Conservation (phyloP, 176 grass and related monocot species). For the Aegilops umbellulata region DNA sequence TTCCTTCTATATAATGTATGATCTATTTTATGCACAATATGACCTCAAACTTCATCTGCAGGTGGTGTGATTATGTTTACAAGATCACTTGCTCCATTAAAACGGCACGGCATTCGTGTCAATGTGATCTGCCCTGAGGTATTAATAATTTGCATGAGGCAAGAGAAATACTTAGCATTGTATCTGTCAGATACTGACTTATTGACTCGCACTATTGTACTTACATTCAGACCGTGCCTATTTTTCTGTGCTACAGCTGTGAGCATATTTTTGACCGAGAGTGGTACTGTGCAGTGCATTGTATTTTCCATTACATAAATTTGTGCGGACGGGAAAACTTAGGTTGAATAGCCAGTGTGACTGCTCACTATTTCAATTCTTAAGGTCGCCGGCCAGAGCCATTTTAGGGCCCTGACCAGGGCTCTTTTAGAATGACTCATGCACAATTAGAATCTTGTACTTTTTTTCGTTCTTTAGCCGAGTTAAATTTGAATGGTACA, state of each 20-base stretch:
- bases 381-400: not conserved
- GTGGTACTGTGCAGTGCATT: not conserved
- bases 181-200: not conserved
- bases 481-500: not conserved
- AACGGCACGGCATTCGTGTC: constrained; percentile 67
- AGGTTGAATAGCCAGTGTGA: not conserved
- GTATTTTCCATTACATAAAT: not conserved
- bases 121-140: constrained; percentile 89
- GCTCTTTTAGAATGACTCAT: not conserved
- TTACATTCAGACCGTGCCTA: not conserved
- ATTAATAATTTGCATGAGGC: constrained; percentile 11
- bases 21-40: not conserved
- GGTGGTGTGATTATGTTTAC: constrained; percentile 84
- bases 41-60: constrained; percentile 36
- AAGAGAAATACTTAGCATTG: not conserved
- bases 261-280: not conserved
- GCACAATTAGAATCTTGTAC: not conserved
- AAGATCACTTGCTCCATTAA: constrained; percentile 75
- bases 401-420: not conserved
- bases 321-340: not conserved
- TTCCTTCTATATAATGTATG: not conserved
- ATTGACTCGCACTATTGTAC: not conserved
- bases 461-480: not conserved
- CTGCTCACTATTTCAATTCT: constrained; percentile 3
- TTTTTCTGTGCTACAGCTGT: not conserved